Evolutionary conservation across 2,329 filamentous ascomycete genomes (phyloP), one percentile per base, ranked within the genome.

Genomic region (Arthrobotrys iridis): DNA sequence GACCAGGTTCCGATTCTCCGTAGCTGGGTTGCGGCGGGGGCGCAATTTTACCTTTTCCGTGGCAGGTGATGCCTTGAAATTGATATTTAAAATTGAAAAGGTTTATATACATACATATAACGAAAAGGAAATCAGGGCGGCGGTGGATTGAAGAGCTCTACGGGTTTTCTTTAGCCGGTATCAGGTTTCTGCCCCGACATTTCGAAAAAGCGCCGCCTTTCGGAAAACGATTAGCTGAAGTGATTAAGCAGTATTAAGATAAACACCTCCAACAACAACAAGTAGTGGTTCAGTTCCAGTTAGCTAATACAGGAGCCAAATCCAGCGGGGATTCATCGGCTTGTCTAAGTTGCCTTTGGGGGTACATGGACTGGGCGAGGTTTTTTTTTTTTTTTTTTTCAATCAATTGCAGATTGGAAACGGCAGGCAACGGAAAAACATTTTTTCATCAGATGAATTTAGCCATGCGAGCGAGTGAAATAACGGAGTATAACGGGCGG

Each of bases 231-330:
- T 8, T 28, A 50, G 15, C 28, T 28, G 46, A 62, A 62, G 58
- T n/a, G 5, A 43, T 18, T 15, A 55, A 35, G 48, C n/a, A n/a
- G n/a, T n/a, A n/a, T n/a, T n/a, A 55, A 55, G 48, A 55, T 55
- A 24, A 55, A 55, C n/a, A n/a, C 35, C 30, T 55, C 30, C 50
- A 55, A 37, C 50, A 55, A 18, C 15, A 7, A 10, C 15, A 43
- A 43, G 40, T 18, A 4, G 18, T 70, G 43, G 30, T 24, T 55
- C 24, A 70, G 55, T 70, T 70, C 5, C 55, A 70, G 43, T 70
- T 70, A 70, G 65, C 65, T 70, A 70, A 70, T 67, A n/a, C n/a
- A n/a, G n/a, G n/a, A n/a, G n/a, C n/a, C n/a, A 41, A 59, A 50
- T 46, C 43, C 43, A 46, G 26, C 26, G 46, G 26, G 8, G 37